phyloP scores from a whole-genome alignment of 371 early-diverging fungal genomes.

The Actinomortierella wolfii region DNA sequence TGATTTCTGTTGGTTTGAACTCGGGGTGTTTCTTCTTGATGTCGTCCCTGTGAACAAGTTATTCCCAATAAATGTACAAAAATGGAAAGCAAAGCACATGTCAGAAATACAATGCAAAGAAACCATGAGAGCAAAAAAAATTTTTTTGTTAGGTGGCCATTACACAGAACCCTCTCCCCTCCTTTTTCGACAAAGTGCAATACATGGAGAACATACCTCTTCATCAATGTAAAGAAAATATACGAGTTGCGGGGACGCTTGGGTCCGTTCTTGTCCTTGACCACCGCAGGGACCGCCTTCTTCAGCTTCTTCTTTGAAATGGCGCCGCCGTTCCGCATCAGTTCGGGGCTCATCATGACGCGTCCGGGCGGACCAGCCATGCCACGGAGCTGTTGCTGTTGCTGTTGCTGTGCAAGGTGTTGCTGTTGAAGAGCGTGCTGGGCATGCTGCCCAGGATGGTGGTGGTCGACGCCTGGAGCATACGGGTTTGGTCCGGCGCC shows the following conservation, averaged over 20 bases:
- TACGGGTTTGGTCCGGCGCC: slow-evolving; percentile 26
- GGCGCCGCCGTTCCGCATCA: too few species aligned
- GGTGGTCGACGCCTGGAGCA: slow-evolving; percentile 11
- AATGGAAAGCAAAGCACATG: neutral
- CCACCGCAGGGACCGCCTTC: slow-evolving; percentile 9
- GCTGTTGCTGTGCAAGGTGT: slow-evolving; percentile 9
- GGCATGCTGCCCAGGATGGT: slow-evolving; percentile 10
- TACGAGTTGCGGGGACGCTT: slow-evolving; percentile 46
- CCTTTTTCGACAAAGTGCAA: too few species aligned
- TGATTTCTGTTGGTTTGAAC: slow-evolving; percentile 45
- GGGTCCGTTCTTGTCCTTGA: slow-evolving; percentile 47
- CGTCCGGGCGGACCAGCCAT: too few species aligned
- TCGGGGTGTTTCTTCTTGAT: slow-evolving; percentile 45
- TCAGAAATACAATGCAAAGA: neutral
- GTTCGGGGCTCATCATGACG: too few species aligned
- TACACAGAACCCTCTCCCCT: neutral
- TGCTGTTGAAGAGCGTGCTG: slow-evolving; percentile 11
- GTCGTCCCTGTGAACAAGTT: slow-evolving; percentile 44
- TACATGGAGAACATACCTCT: slow-evolving; percentile 44
- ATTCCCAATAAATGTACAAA: neutral
- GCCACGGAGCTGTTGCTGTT: slow-evolving; percentile 15
- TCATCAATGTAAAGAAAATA: slow-evolving; percentile 37
- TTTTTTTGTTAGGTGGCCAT: neutral
- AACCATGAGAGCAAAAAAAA: neutral
- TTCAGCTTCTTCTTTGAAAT: slow-evolving; percentile 34